Conservation (phyloP, 2,329 filamentous ascomycete species). For the Macroventuria anomochaeta region DNA sequence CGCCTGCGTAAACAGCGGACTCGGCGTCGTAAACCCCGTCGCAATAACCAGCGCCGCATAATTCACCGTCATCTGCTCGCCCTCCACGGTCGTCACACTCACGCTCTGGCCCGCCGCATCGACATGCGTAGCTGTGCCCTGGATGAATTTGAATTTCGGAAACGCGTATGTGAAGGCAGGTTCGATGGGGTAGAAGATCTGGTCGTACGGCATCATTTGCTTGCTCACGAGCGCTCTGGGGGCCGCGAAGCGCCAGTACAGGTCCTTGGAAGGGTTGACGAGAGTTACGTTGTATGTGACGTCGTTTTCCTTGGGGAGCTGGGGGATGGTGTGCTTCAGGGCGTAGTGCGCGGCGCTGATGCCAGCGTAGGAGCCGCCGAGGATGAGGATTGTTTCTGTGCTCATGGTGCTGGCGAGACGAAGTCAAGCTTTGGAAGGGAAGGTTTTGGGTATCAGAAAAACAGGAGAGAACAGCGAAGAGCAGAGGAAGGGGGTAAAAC, state of each 20-base stretch:
- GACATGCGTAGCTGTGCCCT: conserved; percentile 58
- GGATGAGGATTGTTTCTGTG: conserved; percentile 46
- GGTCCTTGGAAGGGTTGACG: conserved; percentile 61
- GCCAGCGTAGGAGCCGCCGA: conserved; percentile 47
- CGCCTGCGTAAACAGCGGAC: conserved; percentile 54
- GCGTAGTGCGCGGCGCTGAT: conserved; percentile 47
- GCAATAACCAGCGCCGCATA: conserved; percentile 64
- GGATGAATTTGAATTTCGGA: conserved; percentile 59
- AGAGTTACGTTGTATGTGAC: conserved; percentile 60
- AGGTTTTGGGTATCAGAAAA: conserved; percentile 3
- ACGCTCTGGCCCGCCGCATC: conserved; percentile 56
- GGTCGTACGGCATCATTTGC: conserved; percentile 55
- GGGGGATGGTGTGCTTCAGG: conserved; percentile 45
- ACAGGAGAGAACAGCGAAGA: background rate
- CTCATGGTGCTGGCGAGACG: too few relatives aligned
- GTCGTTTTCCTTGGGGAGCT: conserved; percentile 43
- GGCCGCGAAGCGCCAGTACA: conserved; percentile 62
- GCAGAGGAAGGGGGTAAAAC: background rate
- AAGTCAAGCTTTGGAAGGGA: too few relatives aligned
- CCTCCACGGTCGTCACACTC: conserved; percentile 41
- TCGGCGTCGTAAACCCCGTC: conserved; percentile 59
- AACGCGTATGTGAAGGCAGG: conserved; percentile 60
- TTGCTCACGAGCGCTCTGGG: conserved; percentile 62
- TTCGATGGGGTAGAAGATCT: conserved; percentile 60
- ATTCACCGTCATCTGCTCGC: conserved; percentile 45